Evolutionary conservation across 441 rosid genomes (phyloP).

Genomic region (Croton setiger): DNA sequence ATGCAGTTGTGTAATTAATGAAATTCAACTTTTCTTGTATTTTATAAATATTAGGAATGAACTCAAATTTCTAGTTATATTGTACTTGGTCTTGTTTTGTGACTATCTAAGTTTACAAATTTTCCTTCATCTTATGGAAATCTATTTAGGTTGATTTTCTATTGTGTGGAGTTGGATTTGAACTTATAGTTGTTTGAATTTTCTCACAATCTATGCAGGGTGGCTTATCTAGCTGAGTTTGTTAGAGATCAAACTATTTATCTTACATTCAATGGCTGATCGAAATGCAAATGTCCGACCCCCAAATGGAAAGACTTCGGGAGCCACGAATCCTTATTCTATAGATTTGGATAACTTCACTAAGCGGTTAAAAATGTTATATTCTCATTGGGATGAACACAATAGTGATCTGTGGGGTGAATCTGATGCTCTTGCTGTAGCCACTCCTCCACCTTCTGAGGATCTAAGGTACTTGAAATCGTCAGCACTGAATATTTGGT

Average conservation of each 20-base stretch:
- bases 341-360: conserved; percentile 61
- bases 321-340: conserved; percentile 38
- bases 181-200: conserved; percentile 15
- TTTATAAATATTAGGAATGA: background rate
- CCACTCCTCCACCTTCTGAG: conserved; percentile 75
- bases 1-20: background rate
- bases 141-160: conserved; percentile 2
- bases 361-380: conserved; percentile 54
- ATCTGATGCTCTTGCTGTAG: conserved; percentile 58
- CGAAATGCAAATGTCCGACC: conserved; percentile 40
- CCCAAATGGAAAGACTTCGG: conserved; percentile 44
- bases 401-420: conserved; percentile 58
- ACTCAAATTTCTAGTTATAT: background rate
- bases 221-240: conserved; percentile 3
- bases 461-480: conserved; percentile 79
- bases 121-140: background rate
- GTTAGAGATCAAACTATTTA: conserved; percentile 7
- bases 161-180: conserved; percentile 6
- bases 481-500: conserved; percentile 81
- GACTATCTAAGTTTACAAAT: background rate
- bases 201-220: conserved; percentile 19
- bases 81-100: background rate
- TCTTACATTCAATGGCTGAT: conserved; percentile 38
- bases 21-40: background rate
- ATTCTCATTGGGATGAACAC: conserved; percentile 63